Percentiles rank a stretch among this genome's conserved stretches.
Evolutionary conservation across 148 eudicot species (phyloP).

Genomic region (Amaranthus cruentus): DNA sequence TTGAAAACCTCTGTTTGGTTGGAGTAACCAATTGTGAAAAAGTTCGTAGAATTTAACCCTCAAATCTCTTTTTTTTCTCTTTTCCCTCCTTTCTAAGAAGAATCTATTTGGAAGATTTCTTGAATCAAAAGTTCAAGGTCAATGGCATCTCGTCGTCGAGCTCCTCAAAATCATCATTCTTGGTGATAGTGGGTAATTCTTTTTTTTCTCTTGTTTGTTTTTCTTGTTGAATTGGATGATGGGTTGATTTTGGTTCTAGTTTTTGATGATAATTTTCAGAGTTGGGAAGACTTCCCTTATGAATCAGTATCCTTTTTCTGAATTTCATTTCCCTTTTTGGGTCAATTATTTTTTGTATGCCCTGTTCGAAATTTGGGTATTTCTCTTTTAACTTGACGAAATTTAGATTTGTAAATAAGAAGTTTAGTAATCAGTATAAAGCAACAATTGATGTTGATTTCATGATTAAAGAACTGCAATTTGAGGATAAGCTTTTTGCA

Average conservation of each 20-base stretch:
- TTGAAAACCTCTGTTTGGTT: too few species aligned
- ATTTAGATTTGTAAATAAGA: constrained; percentile 56
- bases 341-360: not conserved
- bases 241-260: not conserved
- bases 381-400: constrained; percentile 20
- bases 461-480: constrained; percentile 57
- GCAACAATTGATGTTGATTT: constrained; percentile 66
- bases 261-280: constrained; percentile 33
- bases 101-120: not conserved
- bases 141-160: constrained; percentile 59
- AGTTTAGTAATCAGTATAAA: constrained; percentile 57
- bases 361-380: not conserved
- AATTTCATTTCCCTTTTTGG: not conserved
- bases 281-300: constrained; percentile 66
- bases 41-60: too few species aligned
- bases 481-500: constrained; percentile 60
- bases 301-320: constrained; percentile 58
- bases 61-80: constrained; percentile 2
- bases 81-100: not conserved
- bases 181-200: constrained; percentile 54
- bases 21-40: too few species aligned
- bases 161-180: constrained; percentile 65
- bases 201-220: not conserved
- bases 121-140: constrained; percentile 10
- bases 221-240: not conserved